phyloP scores from a whole-genome alignment of 148 eudicot genomes.

The Dianthus caryophyllus region DNA sequence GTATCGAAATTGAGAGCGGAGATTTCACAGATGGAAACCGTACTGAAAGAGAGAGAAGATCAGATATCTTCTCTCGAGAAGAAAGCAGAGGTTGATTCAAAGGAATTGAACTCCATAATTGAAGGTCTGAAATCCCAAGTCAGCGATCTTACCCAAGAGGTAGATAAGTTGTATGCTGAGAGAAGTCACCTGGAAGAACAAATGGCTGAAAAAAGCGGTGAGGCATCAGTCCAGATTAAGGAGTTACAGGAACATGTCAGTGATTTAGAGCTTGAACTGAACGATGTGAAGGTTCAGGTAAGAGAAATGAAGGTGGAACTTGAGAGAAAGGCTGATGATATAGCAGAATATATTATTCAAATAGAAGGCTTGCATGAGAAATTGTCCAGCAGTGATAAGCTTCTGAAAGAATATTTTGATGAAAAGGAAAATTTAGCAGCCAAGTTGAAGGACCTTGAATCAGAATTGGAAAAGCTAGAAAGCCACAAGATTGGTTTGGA shows the following conservation, averaged over 20 bases:
- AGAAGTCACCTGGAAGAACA: slow-evolving; percentile 44
- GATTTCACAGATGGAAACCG: slow-evolving; percentile 19
- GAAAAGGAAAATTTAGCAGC: slow-evolving; percentile 41
- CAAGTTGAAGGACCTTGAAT: slow-evolving; percentile 39
- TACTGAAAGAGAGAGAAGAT: slow-evolving; percentile 40
- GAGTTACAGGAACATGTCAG: slow-evolving; percentile 25
- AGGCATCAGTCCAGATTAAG: slow-evolving; percentile 25
- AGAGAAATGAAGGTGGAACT: slow-evolving; percentile 47
- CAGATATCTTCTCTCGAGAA: slow-evolving; percentile 39
- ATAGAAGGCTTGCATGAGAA: slow-evolving; percentile 47
- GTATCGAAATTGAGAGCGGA: slow-evolving; percentile 21
- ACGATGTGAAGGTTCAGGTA: slow-evolving; percentile 36
- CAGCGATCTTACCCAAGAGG: no score
- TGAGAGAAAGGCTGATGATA: slow-evolving; percentile 47
- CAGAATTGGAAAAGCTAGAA: slow-evolving; percentile 39
- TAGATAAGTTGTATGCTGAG: slow-evolving; percentile 26
- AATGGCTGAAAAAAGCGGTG: slow-evolving; percentile 29
- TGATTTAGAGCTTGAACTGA: slow-evolving; percentile 36
- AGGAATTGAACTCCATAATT: slow-evolving; percentile 33
- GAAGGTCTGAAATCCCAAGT: slow-evolving; percentile 20
- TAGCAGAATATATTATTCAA: slow-evolving; percentile 44
- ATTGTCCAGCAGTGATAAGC: slow-evolving; percentile 32
- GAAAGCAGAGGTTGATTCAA: slow-evolving; percentile 39
- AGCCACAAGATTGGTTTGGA: slow-evolving; percentile 40
- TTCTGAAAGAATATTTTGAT: slow-evolving; percentile 32